Percentiles rank a stretch among this genome's conserved stretches.
These are phyloP conservation scores for Diplocarpon rosae DNA, from an alignment of 2,329 filamentous ascomycete genomes.

Conservation along the genomic window DNA sequence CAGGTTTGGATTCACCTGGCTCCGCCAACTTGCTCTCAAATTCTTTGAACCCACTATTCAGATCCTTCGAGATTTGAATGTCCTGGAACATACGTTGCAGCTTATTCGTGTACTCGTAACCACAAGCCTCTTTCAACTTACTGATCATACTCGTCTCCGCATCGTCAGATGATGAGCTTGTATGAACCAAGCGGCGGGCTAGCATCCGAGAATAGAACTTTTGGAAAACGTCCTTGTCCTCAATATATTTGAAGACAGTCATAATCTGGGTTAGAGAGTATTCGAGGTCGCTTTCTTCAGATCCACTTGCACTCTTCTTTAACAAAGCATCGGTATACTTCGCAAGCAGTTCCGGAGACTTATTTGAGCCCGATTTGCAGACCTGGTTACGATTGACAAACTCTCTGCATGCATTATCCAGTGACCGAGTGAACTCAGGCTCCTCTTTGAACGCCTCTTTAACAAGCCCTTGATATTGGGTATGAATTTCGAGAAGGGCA, in stretches of 20 bases:
- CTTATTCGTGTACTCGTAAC: slow-evolving; percentile 99
- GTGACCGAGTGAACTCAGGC: slow-evolving; percentile 87
- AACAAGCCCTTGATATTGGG: slow-evolving; percentile 83
- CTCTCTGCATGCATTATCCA: slow-evolving; percentile 94
- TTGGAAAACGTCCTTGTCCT: slow-evolving; percentile 99
- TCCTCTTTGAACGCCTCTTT: slow-evolving; percentile 90
- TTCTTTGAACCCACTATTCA: slow-evolving; percentile 81
- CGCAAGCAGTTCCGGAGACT: slow-evolving; percentile 86
- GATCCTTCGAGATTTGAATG: slow-evolving; percentile 96
- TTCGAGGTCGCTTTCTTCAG: slow-evolving; percentile 90
- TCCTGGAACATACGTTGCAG: slow-evolving; percentile 99
- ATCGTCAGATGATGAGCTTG: slow-evolving; percentile 90
- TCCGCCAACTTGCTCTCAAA: slow-evolving; percentile 56
- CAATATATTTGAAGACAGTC: slow-evolving; percentile 99
- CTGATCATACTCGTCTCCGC: slow-evolving; percentile 99
- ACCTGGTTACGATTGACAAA: slow-evolving; percentile 97
- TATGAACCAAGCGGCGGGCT: slow-evolving; percentile 86
- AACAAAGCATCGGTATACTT: slow-evolving; percentile 91
- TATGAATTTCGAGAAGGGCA: slow-evolving; percentile 86
- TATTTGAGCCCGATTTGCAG: slow-evolving; percentile 86
- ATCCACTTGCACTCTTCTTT: slow-evolving; percentile 85
- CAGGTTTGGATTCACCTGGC: slow-evolving; percentile 53
- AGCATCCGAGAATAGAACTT: slow-evolving; percentile 98
- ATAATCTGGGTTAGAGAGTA: slow-evolving; percentile 84
- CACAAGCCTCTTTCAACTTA: slow-evolving; percentile 96